phyloP scores from a whole-genome alignment of 331 rosid genomes.

The Quercus lobata region DNA sequence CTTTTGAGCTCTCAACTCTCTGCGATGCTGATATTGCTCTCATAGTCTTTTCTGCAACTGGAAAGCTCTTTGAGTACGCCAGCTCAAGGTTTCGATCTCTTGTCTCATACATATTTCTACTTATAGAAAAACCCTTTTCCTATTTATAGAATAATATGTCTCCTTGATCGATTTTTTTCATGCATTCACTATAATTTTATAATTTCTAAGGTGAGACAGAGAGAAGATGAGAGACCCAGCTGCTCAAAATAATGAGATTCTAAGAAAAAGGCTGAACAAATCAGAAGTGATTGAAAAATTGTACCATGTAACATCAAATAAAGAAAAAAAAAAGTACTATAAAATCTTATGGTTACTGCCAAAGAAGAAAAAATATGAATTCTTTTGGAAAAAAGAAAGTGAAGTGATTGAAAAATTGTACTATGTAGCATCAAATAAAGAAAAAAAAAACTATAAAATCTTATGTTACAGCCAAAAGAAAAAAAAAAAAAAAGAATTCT shows the following conservation, averaged over 20 bases:
- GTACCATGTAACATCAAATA: not conserved
- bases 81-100: conserved; percentile 35
- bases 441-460: not conserved
- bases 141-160: not conserved
- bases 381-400: not conserved
- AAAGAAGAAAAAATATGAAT: not conserved
- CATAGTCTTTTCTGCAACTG: conserved; percentile 57
- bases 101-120: not conserved
- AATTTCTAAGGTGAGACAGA: no score
- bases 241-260: not conserved
- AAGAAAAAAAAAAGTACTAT: not conserved
- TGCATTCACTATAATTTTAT: not conserved
- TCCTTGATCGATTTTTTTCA: not conserved
- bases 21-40: conserved; percentile 74
- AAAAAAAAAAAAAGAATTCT: not conserved
- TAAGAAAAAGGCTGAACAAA: not conserved
- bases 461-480: not conserved
- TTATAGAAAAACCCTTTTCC: not conserved
- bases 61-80: conserved; percentile 54
- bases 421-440: not conserved
- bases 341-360: not conserved
- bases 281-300: not conserved
- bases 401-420: not conserved
- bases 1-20: conserved; percentile 56
- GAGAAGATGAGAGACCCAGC: not conserved